Percentiles rank a stretch among this genome's conserved stretches.
Conservation (phyloP, 2,329 filamentous ascomycete species). For the Verticillium isaacii region DNA sequence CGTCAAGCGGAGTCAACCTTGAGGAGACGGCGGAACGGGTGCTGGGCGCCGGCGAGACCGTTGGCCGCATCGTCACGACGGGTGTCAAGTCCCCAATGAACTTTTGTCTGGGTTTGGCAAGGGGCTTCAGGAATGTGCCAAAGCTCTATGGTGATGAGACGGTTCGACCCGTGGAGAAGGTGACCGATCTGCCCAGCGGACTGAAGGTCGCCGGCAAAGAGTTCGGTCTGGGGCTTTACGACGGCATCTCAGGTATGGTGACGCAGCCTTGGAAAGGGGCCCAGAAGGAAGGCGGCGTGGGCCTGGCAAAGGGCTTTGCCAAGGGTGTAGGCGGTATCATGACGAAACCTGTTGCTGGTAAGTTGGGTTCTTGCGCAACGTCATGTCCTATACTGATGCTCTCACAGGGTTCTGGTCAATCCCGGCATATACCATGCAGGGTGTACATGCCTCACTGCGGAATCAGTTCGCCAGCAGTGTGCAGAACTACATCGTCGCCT, state of each 20-base stretch:
- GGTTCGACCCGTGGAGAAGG: conserved; percentile 71
- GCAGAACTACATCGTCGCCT: conserved; percentile 74
- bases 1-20: conserved; percentile 8
- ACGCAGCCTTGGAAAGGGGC: conserved; percentile 68
- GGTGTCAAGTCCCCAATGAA: conserved; percentile 79
- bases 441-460: conserved; percentile 71
- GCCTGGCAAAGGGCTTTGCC: conserved; percentile 73
- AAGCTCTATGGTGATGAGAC: conserved; percentile 81
- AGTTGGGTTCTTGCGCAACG: conserved; percentile 18
- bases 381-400: background rate
- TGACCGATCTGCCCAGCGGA: conserved; percentile 72
- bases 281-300: conserved; percentile 42
- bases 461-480: conserved; percentile 67
- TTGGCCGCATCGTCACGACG: conserved; percentile 69
- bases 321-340: conserved; percentile 80
- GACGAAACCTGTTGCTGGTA: conserved; percentile 76
- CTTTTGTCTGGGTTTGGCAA: conserved; percentile 74
- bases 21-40: conserved; percentile 46
- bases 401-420: conserved; percentile 58
- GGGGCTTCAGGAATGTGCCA: conserved; percentile 85
- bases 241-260: conserved; percentile 75
- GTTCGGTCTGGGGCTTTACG: conserved; percentile 72
- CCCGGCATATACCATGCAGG: conserved; percentile 79
- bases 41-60: conserved; percentile 60
- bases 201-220: conserved; percentile 74